Percentiles rank a stretch among this genome's conserved stretches.
Evolutionary conservation across 805 yeast species (phyloP).

Genomic region (Brettanomyces sp.): DNA sequence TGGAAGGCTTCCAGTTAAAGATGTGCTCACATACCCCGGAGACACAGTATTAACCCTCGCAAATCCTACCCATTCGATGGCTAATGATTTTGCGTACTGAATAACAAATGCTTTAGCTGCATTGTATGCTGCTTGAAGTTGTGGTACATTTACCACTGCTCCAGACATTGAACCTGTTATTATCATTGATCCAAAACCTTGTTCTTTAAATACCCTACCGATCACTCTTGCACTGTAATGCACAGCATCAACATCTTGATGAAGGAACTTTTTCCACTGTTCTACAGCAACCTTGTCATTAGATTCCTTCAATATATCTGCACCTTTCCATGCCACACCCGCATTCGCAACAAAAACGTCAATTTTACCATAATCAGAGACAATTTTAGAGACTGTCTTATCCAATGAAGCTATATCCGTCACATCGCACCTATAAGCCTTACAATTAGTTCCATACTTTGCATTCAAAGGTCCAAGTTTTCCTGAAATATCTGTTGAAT

Average conservation of each 20-base stretch:
- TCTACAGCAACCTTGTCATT: conserved; percentile 20
- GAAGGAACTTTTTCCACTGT: conserved; percentile 32
- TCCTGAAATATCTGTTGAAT: conserved; percentile 18
- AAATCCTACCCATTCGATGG: conserved; percentile 39
- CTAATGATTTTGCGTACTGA: conserved; percentile 38
- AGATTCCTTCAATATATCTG: conserved; percentile 23
- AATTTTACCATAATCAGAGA: conserved; percentile 55
- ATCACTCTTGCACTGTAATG: conserved; percentile 44
- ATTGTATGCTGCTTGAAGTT: conserved; percentile 41
- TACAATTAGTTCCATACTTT: conserved; percentile 20
- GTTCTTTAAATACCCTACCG: conserved; percentile 38
- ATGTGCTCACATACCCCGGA: conserved; percentile 46
- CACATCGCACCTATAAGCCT: conserved; percentile 27
- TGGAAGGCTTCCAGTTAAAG: conserved; percentile 26
- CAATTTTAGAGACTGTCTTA: conserved; percentile 23
- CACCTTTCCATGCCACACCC: conserved; percentile 33
- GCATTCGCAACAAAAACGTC: conserved; percentile 87
- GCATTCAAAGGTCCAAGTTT: conserved; percentile 10
- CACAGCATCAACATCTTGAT: conserved; percentile 42
- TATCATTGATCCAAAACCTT: conserved; percentile 40
- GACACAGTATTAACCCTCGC: conserved; percentile 44
- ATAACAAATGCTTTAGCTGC: conserved; percentile 43
- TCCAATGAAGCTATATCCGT: conserved; percentile 27
- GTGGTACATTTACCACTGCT: conserved; percentile 44
- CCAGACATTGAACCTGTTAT: conserved; percentile 51